Percentiles rank a stretch among this genome's conserved stretches.
Evolutionary conservation across 2,329 filamentous ascomycete genomes (phyloP).

Genomic region (Aspergillus awamori): DNA sequence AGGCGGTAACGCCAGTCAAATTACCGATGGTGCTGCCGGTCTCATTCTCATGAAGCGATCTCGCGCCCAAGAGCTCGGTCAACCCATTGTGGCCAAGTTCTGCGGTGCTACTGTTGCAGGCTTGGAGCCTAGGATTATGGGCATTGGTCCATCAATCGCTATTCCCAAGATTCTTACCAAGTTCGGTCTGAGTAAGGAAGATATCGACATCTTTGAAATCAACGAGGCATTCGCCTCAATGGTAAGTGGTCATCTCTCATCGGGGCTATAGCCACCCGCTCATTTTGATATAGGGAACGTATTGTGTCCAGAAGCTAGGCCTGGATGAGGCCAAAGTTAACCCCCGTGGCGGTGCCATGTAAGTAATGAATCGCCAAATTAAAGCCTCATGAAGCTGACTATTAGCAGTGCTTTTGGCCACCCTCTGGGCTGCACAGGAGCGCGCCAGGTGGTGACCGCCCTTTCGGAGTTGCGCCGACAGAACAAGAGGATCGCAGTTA

Average conservation of each 20-base stretch:
- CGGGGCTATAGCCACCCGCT: background rate
- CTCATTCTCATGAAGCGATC: slow-evolving; percentile 90
- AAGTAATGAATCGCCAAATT: slow-evolving; percentile 22
- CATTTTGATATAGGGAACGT: slow-evolving; percentile 69
- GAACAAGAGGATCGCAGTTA: slow-evolving; percentile 78
- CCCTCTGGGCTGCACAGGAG: slow-evolving; percentile 86
- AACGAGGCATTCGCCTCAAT: slow-evolving; percentile 89
- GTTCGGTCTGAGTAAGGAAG: slow-evolving; percentile 65
- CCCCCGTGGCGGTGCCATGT: slow-evolving; percentile 88
- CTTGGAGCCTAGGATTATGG: slow-evolving; percentile 88
- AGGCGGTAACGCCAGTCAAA: slow-evolving; percentile 89
- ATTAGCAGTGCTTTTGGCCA: slow-evolving; percentile 74
- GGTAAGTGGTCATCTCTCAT: slow-evolving; percentile 25
- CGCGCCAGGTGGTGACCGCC: slow-evolving; percentile 84
- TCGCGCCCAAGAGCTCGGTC: slow-evolving; percentile 79
- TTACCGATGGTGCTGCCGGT: slow-evolving; percentile 88
- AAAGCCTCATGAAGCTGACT: slow-evolving; percentile 16
- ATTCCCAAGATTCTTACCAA: slow-evolving; percentile 87
- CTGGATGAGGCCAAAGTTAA: slow-evolving; percentile 84
- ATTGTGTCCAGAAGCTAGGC: slow-evolving; percentile 81
- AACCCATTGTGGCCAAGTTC: slow-evolving; percentile 85
- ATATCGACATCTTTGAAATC: slow-evolving; percentile 48
- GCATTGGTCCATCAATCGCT: slow-evolving; percentile 85
- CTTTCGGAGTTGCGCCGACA: slow-evolving; percentile 82
- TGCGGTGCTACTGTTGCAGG: slow-evolving; percentile 80